Base-by-base conservation (phyloP, 306 rosid species). In the Prunus campanulata region DNA sequence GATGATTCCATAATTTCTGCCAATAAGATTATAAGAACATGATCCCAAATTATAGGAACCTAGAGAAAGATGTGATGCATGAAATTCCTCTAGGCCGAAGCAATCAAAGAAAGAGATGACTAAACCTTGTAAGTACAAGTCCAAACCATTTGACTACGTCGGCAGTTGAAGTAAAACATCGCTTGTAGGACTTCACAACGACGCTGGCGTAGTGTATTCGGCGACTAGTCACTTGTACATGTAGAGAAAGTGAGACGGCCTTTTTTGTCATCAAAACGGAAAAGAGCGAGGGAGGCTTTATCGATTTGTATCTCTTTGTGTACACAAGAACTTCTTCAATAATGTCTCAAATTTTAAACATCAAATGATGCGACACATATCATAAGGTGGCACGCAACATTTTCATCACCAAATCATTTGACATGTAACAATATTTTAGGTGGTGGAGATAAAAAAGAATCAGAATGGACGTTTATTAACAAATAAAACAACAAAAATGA, bases 141-240 rank as follows among this genome's bases (percentile, higher is more conserved):
- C 68, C 39, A 46, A 29, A 56, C 24, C 74, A 73, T 73, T 79
- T 44, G 62, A 66, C 67, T 2, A 25, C 0, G 30, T 24, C 27
- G 68, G 19, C 16, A 52, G 57, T 18, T 52, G 8, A 35, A 20
- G 19, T 14, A 25, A 18, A 63, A 27, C 44, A 8, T 89, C 83
- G 87, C 90, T 87, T 91, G 83, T 74, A 49, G 82, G 61, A 77
- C 52, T 70, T 19, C 66, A 78, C 55, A 12, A 66, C 16, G 32
- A 35, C 75, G 15, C 10, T 80, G 49, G 78, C 86, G 83, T 83
- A 66, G 72, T 77, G 80, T 74, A 4, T 68, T 6, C 54, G 76
- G 90, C 11, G 71, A 65, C 71, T 52, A 24, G 12, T 75, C 70
- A 25, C 59, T 75, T 62, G 47, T 13, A 10, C 60, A 59, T 20